phyloP scores from a whole-genome alignment of 495 filamentous ascomycete species.

The Penicillium verhagenii region DNA sequence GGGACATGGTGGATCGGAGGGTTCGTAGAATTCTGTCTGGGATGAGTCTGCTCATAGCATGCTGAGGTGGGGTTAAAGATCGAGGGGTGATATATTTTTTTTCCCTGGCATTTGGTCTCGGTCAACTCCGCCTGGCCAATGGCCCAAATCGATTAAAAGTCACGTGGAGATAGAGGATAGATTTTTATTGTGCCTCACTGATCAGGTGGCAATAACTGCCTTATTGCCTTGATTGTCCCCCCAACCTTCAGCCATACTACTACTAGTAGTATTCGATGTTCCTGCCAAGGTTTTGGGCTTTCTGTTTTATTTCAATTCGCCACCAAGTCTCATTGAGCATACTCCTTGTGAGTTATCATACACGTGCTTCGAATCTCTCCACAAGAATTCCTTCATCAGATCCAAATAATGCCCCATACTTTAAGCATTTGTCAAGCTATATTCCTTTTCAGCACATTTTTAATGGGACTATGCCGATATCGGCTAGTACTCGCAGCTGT shows the following conservation, averaged over 20 bases:
- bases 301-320: neutral
- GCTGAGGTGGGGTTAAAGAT: slow-evolving; percentile 11
- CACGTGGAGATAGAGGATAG: slow-evolving; percentile 30
- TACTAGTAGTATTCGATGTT: neutral
- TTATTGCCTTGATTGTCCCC: neutral
- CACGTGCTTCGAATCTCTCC: no score
- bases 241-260: neutral
- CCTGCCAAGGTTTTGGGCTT: neutral
- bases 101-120: slow-evolving; percentile 7
- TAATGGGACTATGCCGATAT: slow-evolving; percentile 9
- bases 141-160: neutral
- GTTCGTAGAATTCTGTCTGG: no score
- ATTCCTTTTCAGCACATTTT: neutral
- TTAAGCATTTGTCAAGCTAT: neutral
- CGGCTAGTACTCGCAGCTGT: slow-evolving; percentile 8
- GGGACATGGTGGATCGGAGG: slow-evolving; percentile 54
- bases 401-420: no score
- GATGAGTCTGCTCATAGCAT: slow-evolving; percentile 48
- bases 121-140: slow-evolving; percentile 11
- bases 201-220: neutral
- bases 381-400: no score
- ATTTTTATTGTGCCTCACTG: neutral
- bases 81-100: slow-evolving; percentile 7
- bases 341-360: no score
- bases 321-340: no score